Evolutionary conservation across 345 rosid species (phyloP), one percentile per base, ranked within the genome.

Genomic region (Murraya koenigii): DNA sequence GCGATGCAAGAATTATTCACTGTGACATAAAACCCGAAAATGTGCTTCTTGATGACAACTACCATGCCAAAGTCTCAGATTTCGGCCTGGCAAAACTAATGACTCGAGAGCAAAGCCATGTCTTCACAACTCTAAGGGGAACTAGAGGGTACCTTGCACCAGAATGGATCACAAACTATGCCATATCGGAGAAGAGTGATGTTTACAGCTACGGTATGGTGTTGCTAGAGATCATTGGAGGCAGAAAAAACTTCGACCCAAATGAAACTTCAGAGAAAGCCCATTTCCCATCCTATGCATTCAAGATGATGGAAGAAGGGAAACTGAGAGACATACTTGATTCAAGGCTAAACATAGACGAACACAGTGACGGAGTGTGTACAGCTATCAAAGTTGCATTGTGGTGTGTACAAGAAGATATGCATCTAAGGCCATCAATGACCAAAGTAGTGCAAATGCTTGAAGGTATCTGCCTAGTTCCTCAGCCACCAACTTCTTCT

Each of bases 1-100:
- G 99, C 8, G 98, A 95, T 52, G 82, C 82, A 30, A 92, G 90
- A 84, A 92, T 95, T 38, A 80, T 95, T 28, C 99, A 95, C 36
- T 93, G 99, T 22, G 99, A 95, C 79, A 93, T 95, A 66, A 95
- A 95, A 80, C 99, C 99, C 0, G 98, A 95, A 79, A 95, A 93
- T 75, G 96, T 93, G 54, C 94, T 95, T 23, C 87, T 93, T 35
- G 99, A 93, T 64, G 94, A 85, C 55, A 83, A 89, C 69, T 95
- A 87, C 85, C 85, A 77, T 11, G 98, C 98, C 67, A 93, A 95
- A 82, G 99, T 95, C 79, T 95, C 98, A 0, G 99, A 95, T 86
- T 95, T 93, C 17, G 98, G 99, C 65, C 78, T 95, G 33, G 99
- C 99, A 1, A 95, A 95, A 87, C 86, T 92, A 28, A 95, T 95